Conservation (phyloP, 129 eudicot genomes). For the Chrysanthemum makinoi region DNA sequence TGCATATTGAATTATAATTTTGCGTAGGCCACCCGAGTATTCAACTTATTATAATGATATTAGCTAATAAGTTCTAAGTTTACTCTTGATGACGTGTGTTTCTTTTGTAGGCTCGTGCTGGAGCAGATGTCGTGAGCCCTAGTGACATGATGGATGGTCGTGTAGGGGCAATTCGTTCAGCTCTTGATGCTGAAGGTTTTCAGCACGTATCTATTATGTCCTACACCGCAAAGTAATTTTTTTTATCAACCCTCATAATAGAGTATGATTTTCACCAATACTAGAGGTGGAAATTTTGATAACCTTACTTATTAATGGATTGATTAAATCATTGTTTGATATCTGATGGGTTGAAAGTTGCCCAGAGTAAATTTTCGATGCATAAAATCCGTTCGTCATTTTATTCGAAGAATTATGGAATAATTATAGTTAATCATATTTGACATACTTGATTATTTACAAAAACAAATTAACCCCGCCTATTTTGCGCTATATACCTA, state of each 20-base stretch:
- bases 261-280: slow-evolving; percentile 1
- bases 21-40: neutral
- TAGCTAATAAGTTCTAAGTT: slow-evolving; percentile 4
- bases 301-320: no score
- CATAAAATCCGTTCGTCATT: neutral
- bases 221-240: slow-evolving; percentile 89
- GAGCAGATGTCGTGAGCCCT: slow-evolving; percentile 98
- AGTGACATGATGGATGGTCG: slow-evolving; percentile 99
- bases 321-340: no score
- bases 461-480: neutral
- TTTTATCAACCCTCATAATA: slow-evolving; percentile 7
- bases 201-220: slow-evolving; percentile 96
- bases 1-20: no score
- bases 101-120: slow-evolving; percentile 78
- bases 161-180: slow-evolving; percentile 88
- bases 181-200: slow-evolving; percentile 95
- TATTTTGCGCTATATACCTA: neutral
- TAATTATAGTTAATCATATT: neutral
- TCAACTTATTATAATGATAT: slow-evolving; percentile 10
- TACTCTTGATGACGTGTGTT: neutral
- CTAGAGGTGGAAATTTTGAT: no score
- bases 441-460: neutral
- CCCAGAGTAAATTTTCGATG: neutral
- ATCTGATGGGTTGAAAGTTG: neutral
- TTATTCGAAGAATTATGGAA: neutral